Percentiles rank a stretch among this genome's conserved stretches.
Conservation (phyloP, 176 grass and related monocot species). For the Elymus sibiricus region DNA sequence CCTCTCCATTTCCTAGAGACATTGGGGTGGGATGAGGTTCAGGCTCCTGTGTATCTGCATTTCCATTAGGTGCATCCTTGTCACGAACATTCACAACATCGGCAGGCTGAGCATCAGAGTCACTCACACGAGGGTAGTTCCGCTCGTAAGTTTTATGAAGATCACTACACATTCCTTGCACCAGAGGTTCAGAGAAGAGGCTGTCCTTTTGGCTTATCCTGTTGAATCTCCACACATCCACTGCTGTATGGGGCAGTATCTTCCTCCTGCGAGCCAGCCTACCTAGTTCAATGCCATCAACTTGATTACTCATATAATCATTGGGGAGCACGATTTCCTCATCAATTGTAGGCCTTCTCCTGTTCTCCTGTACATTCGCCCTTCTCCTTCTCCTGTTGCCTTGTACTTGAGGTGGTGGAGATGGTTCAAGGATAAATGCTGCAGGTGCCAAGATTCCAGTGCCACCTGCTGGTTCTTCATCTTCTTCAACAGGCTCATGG, state of each 20-base stretch:
- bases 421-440: conserved; percentile 38
- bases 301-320: conserved; percentile 48
- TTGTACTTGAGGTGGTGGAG: conserved; percentile 53
- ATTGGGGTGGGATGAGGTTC: conserved; percentile 14
- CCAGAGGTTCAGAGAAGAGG: conserved; percentile 49
- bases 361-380: conserved; percentile 25
- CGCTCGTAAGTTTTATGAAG: conserved; percentile 39
- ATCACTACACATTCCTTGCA: conserved; percentile 51
- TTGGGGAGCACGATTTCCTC: conserved; percentile 48
- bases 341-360: conserved; percentile 44
- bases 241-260: conserved; percentile 50
- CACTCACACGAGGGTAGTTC: conserved; percentile 22
- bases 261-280: conserved; percentile 55
- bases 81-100: not conserved
- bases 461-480: not conserved
- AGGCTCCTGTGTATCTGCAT: not conserved
- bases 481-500: conserved; percentile 14
- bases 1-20: not conserved
- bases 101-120: conserved; percentile 17
- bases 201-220: conserved; percentile 38
- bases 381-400: conserved; percentile 35
- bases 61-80: conserved; percentile 7
- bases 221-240: conserved; percentile 56
- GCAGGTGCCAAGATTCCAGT: not conserved
- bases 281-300: conserved; percentile 21